Conservation (phyloP, 1,284 basidiomycete species). For the Fomitiporia mediterranea region DNA sequence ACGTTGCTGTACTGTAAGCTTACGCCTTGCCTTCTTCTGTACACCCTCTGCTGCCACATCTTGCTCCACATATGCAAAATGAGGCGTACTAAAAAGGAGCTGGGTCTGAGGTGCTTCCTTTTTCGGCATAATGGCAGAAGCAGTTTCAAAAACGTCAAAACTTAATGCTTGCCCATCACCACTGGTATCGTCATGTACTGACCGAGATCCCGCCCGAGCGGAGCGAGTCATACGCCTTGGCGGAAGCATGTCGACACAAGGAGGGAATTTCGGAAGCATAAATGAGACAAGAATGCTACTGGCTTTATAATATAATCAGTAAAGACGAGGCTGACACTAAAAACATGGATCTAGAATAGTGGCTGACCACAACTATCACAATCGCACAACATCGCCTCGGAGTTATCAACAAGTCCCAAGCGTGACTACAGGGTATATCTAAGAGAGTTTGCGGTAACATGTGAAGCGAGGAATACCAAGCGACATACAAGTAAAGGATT, state of each 20-base stretch:
- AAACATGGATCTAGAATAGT: background rate
- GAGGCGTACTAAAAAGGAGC: background rate
- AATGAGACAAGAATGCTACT: no score
- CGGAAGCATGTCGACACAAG: conserved; percentile 9
- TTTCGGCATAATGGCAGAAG: background rate
- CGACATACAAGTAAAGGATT: background rate
- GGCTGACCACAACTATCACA: no score
- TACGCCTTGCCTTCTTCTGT: conserved; percentile 8
- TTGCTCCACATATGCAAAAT: background rate
- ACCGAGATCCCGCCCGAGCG: background rate
- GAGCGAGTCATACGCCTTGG: conserved; percentile 18
- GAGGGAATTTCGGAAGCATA: background rate
- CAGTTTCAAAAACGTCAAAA: background rate
- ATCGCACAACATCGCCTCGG: background rate
- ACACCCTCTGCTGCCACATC: background rate
- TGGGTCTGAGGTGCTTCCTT: background rate
- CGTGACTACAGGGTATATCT: no score
- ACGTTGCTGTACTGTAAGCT: conserved; percentile 10
- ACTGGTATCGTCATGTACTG: background rate
- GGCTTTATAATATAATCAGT: background rate
- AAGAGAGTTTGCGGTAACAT: no score
- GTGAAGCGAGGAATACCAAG: no score
- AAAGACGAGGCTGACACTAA: background rate
- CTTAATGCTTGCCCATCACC: background rate
- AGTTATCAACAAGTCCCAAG: background rate